Conservation (phyloP, 139 green algal genomes). For the Closterium sp. region DNA sequence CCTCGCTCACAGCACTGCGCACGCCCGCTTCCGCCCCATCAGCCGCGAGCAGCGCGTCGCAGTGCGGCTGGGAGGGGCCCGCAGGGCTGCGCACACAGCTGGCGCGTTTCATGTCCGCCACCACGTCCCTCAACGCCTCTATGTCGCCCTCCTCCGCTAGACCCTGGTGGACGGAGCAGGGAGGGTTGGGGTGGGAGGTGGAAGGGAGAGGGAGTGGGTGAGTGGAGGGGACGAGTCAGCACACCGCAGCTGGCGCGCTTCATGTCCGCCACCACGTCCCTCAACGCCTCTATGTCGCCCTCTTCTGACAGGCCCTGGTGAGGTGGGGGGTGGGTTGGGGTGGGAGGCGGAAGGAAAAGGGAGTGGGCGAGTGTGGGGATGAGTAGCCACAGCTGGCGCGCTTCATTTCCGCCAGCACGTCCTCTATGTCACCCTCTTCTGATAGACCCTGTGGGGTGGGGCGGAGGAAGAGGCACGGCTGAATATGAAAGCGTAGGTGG, state of each 20-base stretch:
- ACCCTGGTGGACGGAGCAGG: background rate
- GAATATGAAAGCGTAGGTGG: no score
- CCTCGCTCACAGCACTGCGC: background rate
- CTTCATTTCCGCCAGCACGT: constrained; percentile 30
- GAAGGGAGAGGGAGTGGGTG: no score
- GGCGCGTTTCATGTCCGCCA: constrained; percentile 36
- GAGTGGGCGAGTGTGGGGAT: background rate
- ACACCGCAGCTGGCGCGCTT: constrained; percentile 10
- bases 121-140: constrained; percentile 12
- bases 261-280: constrained; percentile 25
- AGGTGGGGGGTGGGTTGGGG: no score
- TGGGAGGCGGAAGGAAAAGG: background rate
- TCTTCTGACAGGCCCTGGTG: constrained; percentile 23
- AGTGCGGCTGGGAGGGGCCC: background rate
- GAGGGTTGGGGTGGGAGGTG: no score
- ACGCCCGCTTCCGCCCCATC: background rate
- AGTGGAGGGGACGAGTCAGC: background rate
- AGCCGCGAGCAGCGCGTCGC: background rate
- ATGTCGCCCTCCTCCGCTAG: constrained; percentile 34
- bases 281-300: constrained; percentile 16
- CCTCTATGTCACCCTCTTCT: no score
- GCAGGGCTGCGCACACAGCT: background rate
- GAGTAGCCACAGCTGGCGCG: background rate
- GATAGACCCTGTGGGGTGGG: no score
- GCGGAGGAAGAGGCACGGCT: no score